Percentiles rank a stretch among this genome's conserved stretches.
These are phyloP conservation scores for Bolboschoenoplectus hybrid DNA, from an alignment of 202 grass and related monocot species.

Conservation along the genomic window DNA sequence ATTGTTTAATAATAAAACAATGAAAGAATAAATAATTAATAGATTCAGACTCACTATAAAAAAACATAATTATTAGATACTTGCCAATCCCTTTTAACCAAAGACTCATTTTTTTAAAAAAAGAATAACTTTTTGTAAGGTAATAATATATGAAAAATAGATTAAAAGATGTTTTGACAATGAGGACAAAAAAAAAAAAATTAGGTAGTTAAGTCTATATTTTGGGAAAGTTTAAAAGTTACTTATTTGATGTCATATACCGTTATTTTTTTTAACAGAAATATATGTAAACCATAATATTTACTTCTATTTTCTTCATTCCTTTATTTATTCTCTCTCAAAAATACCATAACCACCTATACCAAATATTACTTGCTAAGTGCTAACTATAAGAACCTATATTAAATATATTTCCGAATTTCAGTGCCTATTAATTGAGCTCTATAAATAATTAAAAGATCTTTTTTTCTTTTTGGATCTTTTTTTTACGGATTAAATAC, in stretches of 20 bases:
- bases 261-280: too few relatives aligned
- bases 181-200: background rate
- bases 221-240: too few relatives aligned
- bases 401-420: background rate
- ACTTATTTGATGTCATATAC: too few relatives aligned
- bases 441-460: background rate
- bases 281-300: background rate
- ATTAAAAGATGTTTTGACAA: background rate
- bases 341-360: background rate
- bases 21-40: too few relatives aligned
- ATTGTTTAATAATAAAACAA: too few relatives aligned
- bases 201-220: too few relatives aligned
- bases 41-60: too few relatives aligned
- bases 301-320: background rate
- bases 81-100: too few relatives aligned
- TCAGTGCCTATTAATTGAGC: background rate
- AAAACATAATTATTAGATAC: too few relatives aligned
- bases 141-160: background rate
- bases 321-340: background rate
- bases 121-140: background rate
- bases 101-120: too few relatives aligned
- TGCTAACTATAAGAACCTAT: background rate
- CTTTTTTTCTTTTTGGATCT: background rate
- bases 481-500: background rate
- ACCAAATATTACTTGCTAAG: background rate